These are phyloP conservation scores for Aspergillus caelatus DNA, from an alignment of 2,329 filamentous ascomycete species.

Conservation along the genomic window DNA sequence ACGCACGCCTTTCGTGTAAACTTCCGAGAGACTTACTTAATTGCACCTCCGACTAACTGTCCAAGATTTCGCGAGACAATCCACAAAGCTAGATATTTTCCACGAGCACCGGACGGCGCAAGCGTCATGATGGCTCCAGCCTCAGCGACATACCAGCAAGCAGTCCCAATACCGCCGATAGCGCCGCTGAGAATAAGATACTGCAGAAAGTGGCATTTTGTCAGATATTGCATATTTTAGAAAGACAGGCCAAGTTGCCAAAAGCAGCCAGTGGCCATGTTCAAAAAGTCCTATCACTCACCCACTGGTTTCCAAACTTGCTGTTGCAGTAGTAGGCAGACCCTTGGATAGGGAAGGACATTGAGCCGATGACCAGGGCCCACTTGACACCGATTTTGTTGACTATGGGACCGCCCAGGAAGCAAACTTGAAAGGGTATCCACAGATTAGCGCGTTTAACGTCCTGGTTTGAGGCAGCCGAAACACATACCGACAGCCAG, in stretches of 20 bases:
- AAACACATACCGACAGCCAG: constrained; percentile 31
- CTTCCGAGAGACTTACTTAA: constrained; percentile 39
- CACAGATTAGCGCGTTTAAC: not conserved
- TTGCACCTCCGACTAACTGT: constrained; percentile 51
- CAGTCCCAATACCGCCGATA: constrained; percentile 44
- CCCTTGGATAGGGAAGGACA: constrained; percentile 50
- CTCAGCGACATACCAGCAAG: constrained; percentile 55
- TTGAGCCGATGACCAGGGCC: constrained; percentile 47
- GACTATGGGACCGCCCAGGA: constrained; percentile 49
- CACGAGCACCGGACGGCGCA: constrained; percentile 50
- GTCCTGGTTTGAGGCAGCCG: not conserved
- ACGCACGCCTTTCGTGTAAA: not conserved
- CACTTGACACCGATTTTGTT: constrained; percentile 54
- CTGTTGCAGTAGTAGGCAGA: constrained; percentile 55
- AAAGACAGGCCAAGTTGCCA: not conserved
- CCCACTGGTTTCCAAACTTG: constrained; percentile 54
- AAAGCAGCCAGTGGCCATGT: not conserved
- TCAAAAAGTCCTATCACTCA: constrained; percentile 24
- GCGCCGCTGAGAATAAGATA: constrained; percentile 47
- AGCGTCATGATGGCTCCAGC: constrained; percentile 54
- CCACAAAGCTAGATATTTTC: constrained; percentile 53
- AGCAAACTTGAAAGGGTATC: constrained; percentile 34
- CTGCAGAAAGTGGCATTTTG: constrained; percentile 18
- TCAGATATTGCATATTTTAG: not conserved
- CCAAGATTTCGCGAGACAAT: constrained; percentile 53